Evolutionary conservation across 2,329 filamentous ascomycete genomes (phyloP).

Genomic region (Anthostomella pinea): DNA sequence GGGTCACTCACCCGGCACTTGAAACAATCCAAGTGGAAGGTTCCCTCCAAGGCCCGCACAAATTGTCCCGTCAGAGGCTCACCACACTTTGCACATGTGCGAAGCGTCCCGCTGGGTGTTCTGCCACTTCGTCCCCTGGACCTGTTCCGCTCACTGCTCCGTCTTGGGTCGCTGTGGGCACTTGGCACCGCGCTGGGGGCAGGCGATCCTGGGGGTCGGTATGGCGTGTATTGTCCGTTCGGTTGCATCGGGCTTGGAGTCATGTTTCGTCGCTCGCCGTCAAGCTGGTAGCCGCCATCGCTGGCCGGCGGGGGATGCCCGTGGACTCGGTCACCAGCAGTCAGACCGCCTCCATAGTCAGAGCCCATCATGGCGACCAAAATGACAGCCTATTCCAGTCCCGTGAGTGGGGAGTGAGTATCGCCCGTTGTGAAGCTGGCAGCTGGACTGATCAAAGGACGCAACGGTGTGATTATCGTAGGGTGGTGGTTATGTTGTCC

Average conservation of each 20-base stretch:
- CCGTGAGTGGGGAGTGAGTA: constrained; percentile 9
- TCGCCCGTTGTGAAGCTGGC: constrained; percentile 7
- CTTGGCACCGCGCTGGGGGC: no score
- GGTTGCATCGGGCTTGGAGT: constrained; percentile 31
- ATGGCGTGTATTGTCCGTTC: constrained; percentile 29
- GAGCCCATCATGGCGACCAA: constrained; percentile 32
- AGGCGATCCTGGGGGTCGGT: constrained; percentile 35
- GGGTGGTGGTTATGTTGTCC: constrained; percentile 24
- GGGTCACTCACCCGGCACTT: constrained; percentile 76
- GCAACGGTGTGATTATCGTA: constrained; percentile 20
- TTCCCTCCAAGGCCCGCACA: constrained; percentile 87
- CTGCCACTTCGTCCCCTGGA: constrained; percentile 53
- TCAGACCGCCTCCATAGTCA: constrained; percentile 34
- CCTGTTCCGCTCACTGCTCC: constrained; percentile 56
- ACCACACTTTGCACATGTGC: constrained; percentile 82
- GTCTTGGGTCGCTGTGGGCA: constrained; percentile 43
- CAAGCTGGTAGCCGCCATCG: constrained; percentile 30
- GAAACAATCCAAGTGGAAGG: constrained; percentile 97
- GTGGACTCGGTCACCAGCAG: constrained; percentile 32
- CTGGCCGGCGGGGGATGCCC: constrained; percentile 26
- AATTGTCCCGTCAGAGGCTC: constrained; percentile 91
- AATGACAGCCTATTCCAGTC: constrained; percentile 20
- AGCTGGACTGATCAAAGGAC: constrained; percentile 18
- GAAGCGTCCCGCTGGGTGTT: constrained; percentile 56
- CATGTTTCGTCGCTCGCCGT: constrained; percentile 32